A percentile compares a stretch with the other conserved stretches of the same genome.
Evolutionary conservation across 1,139 yeast genomes (phyloP).

Genomic region (Blastobotrys indianensis): DNA sequence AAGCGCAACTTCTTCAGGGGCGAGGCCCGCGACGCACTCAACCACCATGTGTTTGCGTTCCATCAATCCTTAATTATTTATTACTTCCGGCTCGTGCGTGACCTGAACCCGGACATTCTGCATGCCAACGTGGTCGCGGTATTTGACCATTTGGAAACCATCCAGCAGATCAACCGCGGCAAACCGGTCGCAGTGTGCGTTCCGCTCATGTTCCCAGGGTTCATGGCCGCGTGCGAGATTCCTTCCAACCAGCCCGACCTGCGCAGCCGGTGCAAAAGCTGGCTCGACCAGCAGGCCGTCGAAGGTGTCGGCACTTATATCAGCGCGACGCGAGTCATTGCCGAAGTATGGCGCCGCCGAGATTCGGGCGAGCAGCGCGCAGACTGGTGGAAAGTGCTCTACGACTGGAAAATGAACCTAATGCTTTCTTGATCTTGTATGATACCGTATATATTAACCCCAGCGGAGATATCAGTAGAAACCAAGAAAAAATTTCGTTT

Average conservation of each 20-base stretch:
- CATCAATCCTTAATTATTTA: slow-evolving; percentile 72
- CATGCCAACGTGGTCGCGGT: slow-evolving; percentile 60
- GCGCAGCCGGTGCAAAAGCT: slow-evolving; percentile 62
- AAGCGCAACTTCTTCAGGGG: slow-evolving; percentile 26
- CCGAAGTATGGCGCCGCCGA: slow-evolving; percentile 81
- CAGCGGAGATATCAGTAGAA: too few species aligned
- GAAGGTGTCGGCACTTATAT: slow-evolving; percentile 78
- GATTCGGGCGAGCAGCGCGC: slow-evolving; percentile 51
- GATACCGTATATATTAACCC: too few species aligned
- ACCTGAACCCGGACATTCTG: slow-evolving; percentile 45
- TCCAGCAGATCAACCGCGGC: slow-evolving; percentile 47
- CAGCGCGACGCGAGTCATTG: slow-evolving; percentile 79
- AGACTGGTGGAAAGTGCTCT: slow-evolving; percentile 73
- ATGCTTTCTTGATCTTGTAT: slow-evolving; percentile 54
- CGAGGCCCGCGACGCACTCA: slow-evolving; percentile 54
- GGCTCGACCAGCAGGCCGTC: slow-evolving; percentile 77
- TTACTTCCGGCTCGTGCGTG: slow-evolving; percentile 61
- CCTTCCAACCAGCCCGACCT: slow-evolving; percentile 42
- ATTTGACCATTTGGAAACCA: slow-evolving; percentile 56
- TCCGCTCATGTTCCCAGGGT: slow-evolving; percentile 86
- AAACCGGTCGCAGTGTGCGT: slow-evolving; percentile 52
- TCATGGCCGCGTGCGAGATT: slow-evolving; percentile 84
- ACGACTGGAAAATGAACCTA: slow-evolving; percentile 80
- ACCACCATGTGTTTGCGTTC: slow-evolving; percentile 76
- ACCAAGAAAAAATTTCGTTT: too few species aligned